Evolutionary conservation across 441 rosid species (phyloP).

Genomic region (Manihot esculenta): DNA sequence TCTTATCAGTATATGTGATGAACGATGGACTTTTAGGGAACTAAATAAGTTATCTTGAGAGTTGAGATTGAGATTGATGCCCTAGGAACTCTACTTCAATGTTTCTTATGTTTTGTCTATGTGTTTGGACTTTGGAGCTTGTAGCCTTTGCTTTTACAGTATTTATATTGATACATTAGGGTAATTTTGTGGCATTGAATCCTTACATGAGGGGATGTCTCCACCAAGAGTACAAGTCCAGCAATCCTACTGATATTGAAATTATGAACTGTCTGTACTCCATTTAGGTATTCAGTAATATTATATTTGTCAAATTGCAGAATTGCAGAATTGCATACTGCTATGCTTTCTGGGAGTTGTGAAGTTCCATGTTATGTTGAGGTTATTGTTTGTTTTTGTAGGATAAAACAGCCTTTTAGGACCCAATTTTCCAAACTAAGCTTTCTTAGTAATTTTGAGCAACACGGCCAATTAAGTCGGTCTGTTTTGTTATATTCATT

Average conservation of each 20-base stretch:
- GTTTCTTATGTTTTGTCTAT: background rate
- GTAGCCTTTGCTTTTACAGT: background rate
- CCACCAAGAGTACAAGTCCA: background rate
- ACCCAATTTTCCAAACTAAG: background rate
- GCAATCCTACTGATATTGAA: constrained; percentile 5
- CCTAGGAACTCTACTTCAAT: background rate
- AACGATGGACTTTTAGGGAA: constrained; percentile 9
- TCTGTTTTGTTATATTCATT: background rate
- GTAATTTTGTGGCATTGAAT: background rate
- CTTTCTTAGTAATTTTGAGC: background rate
- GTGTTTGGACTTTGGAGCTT: background rate
- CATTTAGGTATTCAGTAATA: background rate
- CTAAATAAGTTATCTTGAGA: background rate
- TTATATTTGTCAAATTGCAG: background rate
- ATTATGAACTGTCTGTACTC: background rate
- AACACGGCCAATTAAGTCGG: background rate
- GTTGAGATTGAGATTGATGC: background rate
- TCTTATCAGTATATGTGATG: constrained; percentile 5
- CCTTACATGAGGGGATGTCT: background rate
- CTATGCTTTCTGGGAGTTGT: background rate
- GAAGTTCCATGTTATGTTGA: background rate
- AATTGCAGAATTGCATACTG: background rate
- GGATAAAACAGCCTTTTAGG: background rate
- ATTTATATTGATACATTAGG: too few relatives aligned
- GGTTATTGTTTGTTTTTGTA: background rate